phyloP scores from a whole-genome alignment of 371 early-diverging fungal genomes.

The Blakeslea trispora region DNA sequence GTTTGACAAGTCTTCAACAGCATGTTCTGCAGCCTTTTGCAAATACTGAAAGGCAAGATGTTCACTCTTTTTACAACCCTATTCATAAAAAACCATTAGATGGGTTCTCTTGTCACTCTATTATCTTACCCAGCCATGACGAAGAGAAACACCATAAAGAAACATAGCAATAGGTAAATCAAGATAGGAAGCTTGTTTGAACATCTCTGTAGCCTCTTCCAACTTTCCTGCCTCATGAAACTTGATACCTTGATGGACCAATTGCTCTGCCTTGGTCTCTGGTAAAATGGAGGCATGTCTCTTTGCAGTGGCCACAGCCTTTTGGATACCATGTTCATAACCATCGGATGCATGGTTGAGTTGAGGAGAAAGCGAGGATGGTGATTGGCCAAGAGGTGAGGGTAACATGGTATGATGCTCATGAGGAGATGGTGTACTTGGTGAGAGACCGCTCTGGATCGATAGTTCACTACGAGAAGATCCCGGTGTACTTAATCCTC shows the following conservation, averaged over 20 bases:
- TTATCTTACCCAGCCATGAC: slow-evolving; percentile 76
- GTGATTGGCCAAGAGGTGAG: neutral
- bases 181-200: slow-evolving; percentile 65
- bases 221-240: slow-evolving; percentile 74
- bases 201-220: slow-evolving; percentile 71
- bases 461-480: slow-evolving; percentile 21
- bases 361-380: too few relatives aligned
- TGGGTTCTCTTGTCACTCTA: neutral
- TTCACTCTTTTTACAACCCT: slow-evolving; percentile 72
- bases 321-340: neutral
- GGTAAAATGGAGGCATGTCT: slow-evolving; percentile 20
- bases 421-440: slow-evolving; percentile 23
- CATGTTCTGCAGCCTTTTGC: slow-evolving; percentile 77
- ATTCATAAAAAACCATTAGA: neutral
- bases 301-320: neutral
- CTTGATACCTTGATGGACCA: slow-evolving; percentile 55
- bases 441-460: slow-evolving; percentile 12
- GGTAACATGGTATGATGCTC: slow-evolving; percentile 13
- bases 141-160: slow-evolving; percentile 78
- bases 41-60: slow-evolving; percentile 69
- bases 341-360: neutral
- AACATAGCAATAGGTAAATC: slow-evolving; percentile 76
- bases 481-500: slow-evolving; percentile 16
- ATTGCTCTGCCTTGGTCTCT: slow-evolving; percentile 15
- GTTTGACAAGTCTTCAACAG: slow-evolving; percentile 55